A percentile compares a stretch with the other conserved stretches of the same genome.
Conservation (phyloP, 108 stramenopile genomes). For the Poteriospumella lacustris region DNA sequence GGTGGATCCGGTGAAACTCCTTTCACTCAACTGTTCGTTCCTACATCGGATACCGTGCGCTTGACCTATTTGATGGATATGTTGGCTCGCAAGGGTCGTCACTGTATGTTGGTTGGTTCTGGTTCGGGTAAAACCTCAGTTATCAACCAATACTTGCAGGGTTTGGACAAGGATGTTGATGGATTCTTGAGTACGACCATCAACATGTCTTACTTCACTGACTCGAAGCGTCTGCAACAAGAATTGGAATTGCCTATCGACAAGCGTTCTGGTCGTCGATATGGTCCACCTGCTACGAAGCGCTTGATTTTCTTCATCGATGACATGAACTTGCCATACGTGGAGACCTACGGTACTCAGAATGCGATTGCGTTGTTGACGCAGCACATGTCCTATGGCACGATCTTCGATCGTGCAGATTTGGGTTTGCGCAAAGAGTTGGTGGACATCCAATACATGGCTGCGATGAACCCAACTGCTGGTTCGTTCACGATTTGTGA, state of each 20-base stretch:
- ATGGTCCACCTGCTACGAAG: constrained; percentile 74
- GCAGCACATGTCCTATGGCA: constrained; percentile 73
- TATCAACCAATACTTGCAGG: constrained; percentile 65
- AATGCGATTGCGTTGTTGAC: constrained; percentile 76
- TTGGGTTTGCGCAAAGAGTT: constrained; percentile 74
- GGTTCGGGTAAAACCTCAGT: constrained; percentile 84
- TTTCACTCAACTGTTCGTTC: constrained; percentile 70
- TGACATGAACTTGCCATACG: constrained; percentile 83
- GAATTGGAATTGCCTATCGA: constrained; percentile 76
- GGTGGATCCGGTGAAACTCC: constrained; percentile 65
- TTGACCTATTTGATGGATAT: constrained; percentile 66
- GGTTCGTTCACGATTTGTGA: constrained; percentile 77
- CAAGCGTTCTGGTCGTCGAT: constrained; percentile 70
- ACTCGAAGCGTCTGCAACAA: constrained; percentile 65
- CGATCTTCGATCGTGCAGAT: constrained; percentile 74
- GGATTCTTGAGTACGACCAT: constrained; percentile 66
- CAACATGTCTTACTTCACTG: constrained; percentile 77
- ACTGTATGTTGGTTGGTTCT: constrained; percentile 78
- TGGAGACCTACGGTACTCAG: constrained; percentile 83
- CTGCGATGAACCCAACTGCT: constrained; percentile 82
- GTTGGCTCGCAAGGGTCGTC: constrained; percentile 63
- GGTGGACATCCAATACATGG: constrained; percentile 75
- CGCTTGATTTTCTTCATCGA: constrained; percentile 74
- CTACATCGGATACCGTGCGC: constrained; percentile 74
- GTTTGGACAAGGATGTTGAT: constrained; percentile 70